These are phyloP conservation scores for Pythium oligandrum DNA, from an alignment of 352 stramenopile species.

Conservation along the genomic window DNA sequence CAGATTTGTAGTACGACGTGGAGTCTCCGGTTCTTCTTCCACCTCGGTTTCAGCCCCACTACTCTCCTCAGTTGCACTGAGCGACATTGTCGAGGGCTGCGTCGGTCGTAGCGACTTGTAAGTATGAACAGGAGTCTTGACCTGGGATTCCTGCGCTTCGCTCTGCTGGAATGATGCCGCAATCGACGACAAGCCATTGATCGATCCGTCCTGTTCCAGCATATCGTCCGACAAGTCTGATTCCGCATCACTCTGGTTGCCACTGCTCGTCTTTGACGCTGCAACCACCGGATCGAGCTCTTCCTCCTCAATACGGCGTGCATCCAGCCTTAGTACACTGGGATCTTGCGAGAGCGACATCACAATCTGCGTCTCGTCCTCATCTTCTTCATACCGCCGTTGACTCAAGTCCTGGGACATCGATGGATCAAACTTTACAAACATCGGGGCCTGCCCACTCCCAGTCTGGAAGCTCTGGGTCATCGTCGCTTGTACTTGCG, in stretches of 20 bases:
- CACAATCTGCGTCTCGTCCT: slow-evolving; percentile 80
- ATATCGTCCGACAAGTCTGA: slow-evolving; percentile 72
- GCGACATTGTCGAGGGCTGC: slow-evolving; percentile 26
- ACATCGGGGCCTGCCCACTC: slow-evolving; percentile 25
- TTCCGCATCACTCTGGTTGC: slow-evolving; percentile 29
- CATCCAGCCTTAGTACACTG: slow-evolving; percentile 14
- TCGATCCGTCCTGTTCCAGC: slow-evolving; percentile 53
- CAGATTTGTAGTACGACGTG: too few species aligned
- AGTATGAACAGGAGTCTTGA: slow-evolving; percentile 24
- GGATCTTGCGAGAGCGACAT: slow-evolving; percentile 69
- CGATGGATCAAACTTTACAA: slow-evolving; percentile 30
- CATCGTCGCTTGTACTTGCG: slow-evolving; percentile 20
- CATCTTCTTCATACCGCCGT: slow-evolving; percentile 36
- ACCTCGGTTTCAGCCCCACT: slow-evolving; percentile 64
- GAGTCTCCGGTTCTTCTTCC: slow-evolving; percentile 39
- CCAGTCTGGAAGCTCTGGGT: neutral
- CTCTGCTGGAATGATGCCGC: slow-evolving; percentile 42
- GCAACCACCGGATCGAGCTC: slow-evolving; percentile 19
- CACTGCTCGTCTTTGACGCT: slow-evolving; percentile 1
- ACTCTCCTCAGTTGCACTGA: slow-evolving; percentile 28
- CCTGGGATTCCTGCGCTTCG: slow-evolving; percentile 10
- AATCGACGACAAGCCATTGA: slow-evolving; percentile 40
- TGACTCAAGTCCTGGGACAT: slow-evolving; percentile 14
- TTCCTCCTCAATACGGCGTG: slow-evolving; percentile 46
- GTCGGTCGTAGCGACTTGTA: slow-evolving; percentile 37